phyloP scores from a whole-genome alignment of 2,329 filamentous ascomycete species.

The Diaporthe velutina region DNA sequence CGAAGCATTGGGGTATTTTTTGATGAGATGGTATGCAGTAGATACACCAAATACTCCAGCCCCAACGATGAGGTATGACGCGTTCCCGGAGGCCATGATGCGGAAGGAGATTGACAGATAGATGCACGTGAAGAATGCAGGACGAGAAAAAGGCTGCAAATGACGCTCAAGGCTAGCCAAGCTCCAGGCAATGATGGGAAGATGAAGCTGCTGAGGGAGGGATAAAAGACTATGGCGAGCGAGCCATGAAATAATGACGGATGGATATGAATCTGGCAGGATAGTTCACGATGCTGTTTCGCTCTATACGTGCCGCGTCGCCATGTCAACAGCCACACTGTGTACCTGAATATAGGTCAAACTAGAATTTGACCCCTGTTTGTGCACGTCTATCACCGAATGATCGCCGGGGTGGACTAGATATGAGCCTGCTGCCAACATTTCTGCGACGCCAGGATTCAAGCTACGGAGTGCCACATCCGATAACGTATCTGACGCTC shows the following conservation, averaged over 20 bases:
- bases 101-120: not conserved
- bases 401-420: conserved; percentile 19
- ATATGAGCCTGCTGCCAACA: not conserved
- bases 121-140: not conserved
- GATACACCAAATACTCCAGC: conserved; percentile 76
- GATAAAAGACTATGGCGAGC: not conserved
- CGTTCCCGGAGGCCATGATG: not conserved
- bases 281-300: conserved; percentile 9
- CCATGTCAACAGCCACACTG: conserved; percentile 14
- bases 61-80: conserved; percentile 70
- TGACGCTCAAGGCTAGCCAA: not conserved
- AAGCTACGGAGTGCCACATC: conserved; percentile 5
- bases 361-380: not conserved
- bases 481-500: conserved; percentile 29
- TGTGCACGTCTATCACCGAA: conserved; percentile 20
- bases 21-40: conserved; percentile 73
- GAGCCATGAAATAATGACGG: conserved; percentile 12
- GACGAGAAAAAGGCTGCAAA: not conserved
- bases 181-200: not conserved
- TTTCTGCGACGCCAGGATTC: not conserved
- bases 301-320: not conserved
- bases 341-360: conserved; percentile 1
- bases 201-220: not conserved
- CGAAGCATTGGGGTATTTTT: conserved; percentile 60
- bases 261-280: not conserved